phyloP scores from a whole-genome alignment of 2,329 filamentous ascomycete genomes.

The Periglandula ipomoeae region DNA sequence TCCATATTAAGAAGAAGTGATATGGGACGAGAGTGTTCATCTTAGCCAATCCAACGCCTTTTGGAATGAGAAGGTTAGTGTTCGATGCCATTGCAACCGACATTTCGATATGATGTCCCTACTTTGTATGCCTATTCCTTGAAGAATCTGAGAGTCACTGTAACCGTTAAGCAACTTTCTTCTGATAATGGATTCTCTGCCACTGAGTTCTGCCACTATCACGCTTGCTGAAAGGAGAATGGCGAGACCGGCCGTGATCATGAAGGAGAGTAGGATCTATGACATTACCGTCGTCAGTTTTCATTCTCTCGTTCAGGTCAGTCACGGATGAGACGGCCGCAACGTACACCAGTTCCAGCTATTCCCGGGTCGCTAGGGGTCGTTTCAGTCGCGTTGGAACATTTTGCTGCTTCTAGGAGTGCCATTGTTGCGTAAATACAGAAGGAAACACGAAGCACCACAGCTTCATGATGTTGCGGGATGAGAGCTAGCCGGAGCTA shows the following conservation, averaged over 20 bases:
- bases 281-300: background rate
- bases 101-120: conserved; percentile 5
- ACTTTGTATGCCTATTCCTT: conserved; percentile 58
- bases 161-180: conserved; percentile 57
- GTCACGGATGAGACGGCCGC: too few species aligned
- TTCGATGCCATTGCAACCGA: background rate
- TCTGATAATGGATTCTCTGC: conserved; percentile 40
- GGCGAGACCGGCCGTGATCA: conserved; percentile 51
- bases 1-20: conserved; percentile 65
- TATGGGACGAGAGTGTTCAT: conserved; percentile 51
- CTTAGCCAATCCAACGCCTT: conserved; percentile 47
- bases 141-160: conserved; percentile 60
- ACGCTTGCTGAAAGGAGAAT: conserved; percentile 46
- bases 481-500: too few species aligned
- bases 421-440: too few species aligned
- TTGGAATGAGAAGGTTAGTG: background rate
- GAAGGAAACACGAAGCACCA: too few species aligned
- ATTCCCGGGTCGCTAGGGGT: background rate
- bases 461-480: too few species aligned
- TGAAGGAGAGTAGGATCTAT: conserved; percentile 55
- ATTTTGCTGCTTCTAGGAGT: background rate
- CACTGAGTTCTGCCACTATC: conserved; percentile 43
- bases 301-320: background rate
- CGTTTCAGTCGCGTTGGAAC: background rate
- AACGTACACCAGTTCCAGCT: background rate